Conservation (phyloP, 331 rosid genomes). For the Malus hybrid region DNA sequence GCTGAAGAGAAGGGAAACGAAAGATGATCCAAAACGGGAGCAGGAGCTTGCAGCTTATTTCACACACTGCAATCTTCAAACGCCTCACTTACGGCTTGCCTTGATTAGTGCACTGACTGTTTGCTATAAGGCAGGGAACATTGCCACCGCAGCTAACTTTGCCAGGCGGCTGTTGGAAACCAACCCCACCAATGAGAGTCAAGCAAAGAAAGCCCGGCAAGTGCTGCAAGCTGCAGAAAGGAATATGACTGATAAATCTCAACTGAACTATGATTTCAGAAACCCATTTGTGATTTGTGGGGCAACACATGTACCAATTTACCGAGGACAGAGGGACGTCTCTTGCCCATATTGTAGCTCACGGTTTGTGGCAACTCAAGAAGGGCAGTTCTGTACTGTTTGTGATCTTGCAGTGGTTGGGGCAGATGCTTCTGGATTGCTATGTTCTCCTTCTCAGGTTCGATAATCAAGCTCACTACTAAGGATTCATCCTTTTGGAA, state of each 20-base stretch:
- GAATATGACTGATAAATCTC: conserved; percentile 63
- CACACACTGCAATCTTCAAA: conserved; percentile 94
- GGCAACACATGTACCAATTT: conserved; percentile 84
- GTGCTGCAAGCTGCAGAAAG: conserved; percentile 89
- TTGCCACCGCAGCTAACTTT: conserved; percentile 77
- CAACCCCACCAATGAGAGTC: conserved; percentile 76
- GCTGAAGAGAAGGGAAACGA: conserved; percentile 77
- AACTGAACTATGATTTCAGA: conserved; percentile 82
- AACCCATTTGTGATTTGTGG: conserved; percentile 93
- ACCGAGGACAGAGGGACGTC: conserved; percentile 83
- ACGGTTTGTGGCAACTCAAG: conserved; percentile 77
- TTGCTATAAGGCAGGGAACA: conserved; percentile 83
- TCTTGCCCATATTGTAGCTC: conserved; percentile 84
- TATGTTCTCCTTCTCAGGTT: conserved; percentile 85
- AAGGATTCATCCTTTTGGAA: conserved; percentile 29
- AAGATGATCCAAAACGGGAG: conserved; percentile 61
- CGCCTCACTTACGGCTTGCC: conserved; percentile 48
- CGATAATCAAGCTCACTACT: conserved; percentile 38
- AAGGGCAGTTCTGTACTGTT: conserved; percentile 56
- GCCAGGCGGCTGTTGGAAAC: conserved; percentile 91
- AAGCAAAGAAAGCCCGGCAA: conserved; percentile 80
- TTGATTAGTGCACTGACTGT: conserved; percentile 66
- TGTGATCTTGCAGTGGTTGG: conserved; percentile 41
- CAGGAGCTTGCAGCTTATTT: conserved; percentile 96
- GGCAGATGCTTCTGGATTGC: conserved; percentile 81